A percentile compares a stretch with the other conserved stretches of the same genome.
Evolutionary conservation across 306 rosid genomes (phyloP).

Genomic region (Betula pendula): DNA sequence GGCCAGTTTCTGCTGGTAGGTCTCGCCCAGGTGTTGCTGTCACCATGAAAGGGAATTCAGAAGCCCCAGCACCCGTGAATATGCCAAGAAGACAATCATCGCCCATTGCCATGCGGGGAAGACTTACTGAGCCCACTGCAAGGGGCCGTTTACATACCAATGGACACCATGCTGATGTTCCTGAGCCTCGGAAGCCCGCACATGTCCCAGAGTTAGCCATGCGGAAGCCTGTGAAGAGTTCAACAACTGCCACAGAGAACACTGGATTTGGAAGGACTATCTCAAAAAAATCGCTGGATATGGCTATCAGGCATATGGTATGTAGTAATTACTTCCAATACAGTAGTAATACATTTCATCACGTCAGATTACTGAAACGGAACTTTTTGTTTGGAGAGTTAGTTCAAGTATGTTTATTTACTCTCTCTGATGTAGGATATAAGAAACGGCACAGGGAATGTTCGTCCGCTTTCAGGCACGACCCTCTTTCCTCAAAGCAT

Average conservation of each 20-base stretch:
- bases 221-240: slow-evolving; percentile 70
- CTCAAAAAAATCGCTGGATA: slow-evolving; percentile 93
- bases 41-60: slow-evolving; percentile 60
- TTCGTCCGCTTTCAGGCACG: slow-evolving; percentile 72
- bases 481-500: slow-evolving; percentile 92
- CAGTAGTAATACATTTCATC: not conserved
- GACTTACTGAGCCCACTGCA: slow-evolving; percentile 60
- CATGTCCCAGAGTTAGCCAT: slow-evolving; percentile 56
- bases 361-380: not conserved
- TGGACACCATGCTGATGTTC: slow-evolving; percentile 59
- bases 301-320: slow-evolving; percentile 98
- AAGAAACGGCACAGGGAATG: slow-evolving; percentile 68
- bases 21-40: slow-evolving; percentile 64
- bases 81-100: slow-evolving; percentile 73
- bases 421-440: slow-evolving; percentile 66
- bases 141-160: slow-evolving; percentile 62
- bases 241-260: slow-evolving; percentile 63
- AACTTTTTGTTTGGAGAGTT: not conserved
- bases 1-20: slow-evolving; percentile 97
- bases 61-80: slow-evolving; percentile 45
- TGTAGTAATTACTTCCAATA: slow-evolving; percentile 18
- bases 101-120: slow-evolving; percentile 77
- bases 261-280: slow-evolving; percentile 88
- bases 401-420: not conserved
- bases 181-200: slow-evolving; percentile 58